Evolutionary conservation across 1,284 basidiomycete genomes (phyloP), one percentile per base, ranked within the genome.

Genomic region (Tilletia walkeri): DNA sequence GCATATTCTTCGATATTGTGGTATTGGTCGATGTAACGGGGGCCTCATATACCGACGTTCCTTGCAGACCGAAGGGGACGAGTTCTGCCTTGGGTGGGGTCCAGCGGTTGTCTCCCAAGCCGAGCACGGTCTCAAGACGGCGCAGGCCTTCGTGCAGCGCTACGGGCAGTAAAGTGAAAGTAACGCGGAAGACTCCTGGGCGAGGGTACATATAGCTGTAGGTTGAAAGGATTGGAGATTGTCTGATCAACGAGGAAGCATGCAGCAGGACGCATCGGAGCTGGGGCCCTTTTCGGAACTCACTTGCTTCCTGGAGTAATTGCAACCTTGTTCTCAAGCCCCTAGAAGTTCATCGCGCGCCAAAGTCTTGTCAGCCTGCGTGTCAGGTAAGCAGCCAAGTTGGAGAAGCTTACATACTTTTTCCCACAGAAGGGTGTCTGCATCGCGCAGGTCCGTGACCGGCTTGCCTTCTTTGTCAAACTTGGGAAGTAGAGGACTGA

Each of bases 401-500:
- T 30, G 24, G 24, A 30, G 24, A 30, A 30, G 24, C 24, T 30
- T 30, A 56, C 54, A 30, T 34, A 56, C 54, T 24, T 56, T 49
- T 0, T 59, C 47, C 73, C 73, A 75, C 34, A 75, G 65, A 20
- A 59, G 39, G n/a, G 71, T 66, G 53, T 75, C 73, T 14, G 34
- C 30, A 20, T 72, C 67, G 9, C n/a, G n/a, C 47, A 38, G 20
- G 39, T 30, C 66, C 30, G 41, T 20, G 59, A 63, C 38, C 18
- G 59, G 16, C 39, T 45, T 24, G 16, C 56, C 20, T 14, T 56
- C 65, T 7, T 48, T 24, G 34, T 61, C 49, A 20, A 38, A 85
- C 83, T 94, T 94, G 7, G 91, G 89, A 0, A 95, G 89, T 10
- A 89, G 89, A 68, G 91, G 91, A 83, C 93, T 94, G 53, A 95